Conservation (phyloP, 768 basidiomycete species). For the Xerocomellus dryophilus region DNA sequence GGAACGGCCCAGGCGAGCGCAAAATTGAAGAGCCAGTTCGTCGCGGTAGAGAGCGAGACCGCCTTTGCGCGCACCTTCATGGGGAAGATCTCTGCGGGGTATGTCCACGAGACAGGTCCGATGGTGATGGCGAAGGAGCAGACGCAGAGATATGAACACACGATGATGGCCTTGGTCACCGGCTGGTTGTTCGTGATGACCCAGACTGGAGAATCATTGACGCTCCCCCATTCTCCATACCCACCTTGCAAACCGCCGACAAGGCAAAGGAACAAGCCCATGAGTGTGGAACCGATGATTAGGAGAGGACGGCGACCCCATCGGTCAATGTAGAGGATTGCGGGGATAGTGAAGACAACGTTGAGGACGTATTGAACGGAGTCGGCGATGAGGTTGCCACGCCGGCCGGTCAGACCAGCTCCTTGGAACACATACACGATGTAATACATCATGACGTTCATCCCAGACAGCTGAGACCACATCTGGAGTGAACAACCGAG, state of each 20-base stretch:
- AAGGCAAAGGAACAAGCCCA: constrained; percentile 76
- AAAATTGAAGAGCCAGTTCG: constrained; percentile 70
- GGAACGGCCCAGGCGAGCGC: constrained; percentile 76
- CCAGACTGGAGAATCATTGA: constrained; percentile 51
- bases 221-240: constrained; percentile 59
- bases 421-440: constrained; percentile 70
- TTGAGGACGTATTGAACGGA: constrained; percentile 56
- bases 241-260: constrained; percentile 72
- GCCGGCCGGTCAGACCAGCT: constrained; percentile 71
- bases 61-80: constrained; percentile 66
- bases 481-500: constrained; percentile 72
- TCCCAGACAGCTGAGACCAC: constrained; percentile 75
- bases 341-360: constrained; percentile 42
- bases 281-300: constrained; percentile 57
- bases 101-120: constrained; percentile 77
- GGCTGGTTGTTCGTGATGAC: constrained; percentile 52
- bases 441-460: constrained; percentile 77
- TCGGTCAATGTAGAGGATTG: constrained; percentile 64
- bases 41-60: constrained; percentile 40
- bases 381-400: constrained; percentile 73
- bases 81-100: constrained; percentile 70
- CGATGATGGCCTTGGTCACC: constrained; percentile 69
- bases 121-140: constrained; percentile 72
- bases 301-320: constrained; percentile 81
- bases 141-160: constrained; percentile 75